These are phyloP conservation scores for Rhodomyrtus psidioides DNA, from an alignment of 441 rosid genomes.

Conservation along the genomic window DNA sequence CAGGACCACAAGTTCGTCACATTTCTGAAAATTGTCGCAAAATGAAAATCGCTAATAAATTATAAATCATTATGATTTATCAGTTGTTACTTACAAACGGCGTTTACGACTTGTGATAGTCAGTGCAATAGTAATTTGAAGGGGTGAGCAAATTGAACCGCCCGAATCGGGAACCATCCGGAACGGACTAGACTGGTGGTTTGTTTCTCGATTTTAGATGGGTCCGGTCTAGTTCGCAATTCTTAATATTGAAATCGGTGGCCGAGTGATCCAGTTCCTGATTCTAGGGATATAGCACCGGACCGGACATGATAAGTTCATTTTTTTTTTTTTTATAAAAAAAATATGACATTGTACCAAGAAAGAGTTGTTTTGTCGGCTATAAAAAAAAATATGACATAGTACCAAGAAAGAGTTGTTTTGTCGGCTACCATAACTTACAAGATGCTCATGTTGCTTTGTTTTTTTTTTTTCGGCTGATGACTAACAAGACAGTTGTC, in stretches of 20 bases:
- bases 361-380: neutral
- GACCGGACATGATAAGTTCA: too few relatives aligned
- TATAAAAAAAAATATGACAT: too few relatives aligned
- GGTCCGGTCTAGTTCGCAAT: too few relatives aligned
- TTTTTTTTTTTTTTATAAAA: too few relatives aligned
- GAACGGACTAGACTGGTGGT: too few relatives aligned
- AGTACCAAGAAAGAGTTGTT: too few relatives aligned
- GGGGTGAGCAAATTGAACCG: too few relatives aligned
- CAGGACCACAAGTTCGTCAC: too few relatives aligned
- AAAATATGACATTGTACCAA: neutral
- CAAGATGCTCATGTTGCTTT: neutral
- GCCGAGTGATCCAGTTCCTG: fast-evolving
- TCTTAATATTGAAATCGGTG: too few relatives aligned
- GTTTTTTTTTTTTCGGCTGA: neutral
- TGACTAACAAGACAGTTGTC: neutral
- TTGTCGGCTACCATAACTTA: neutral
- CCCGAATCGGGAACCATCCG: too few relatives aligned
- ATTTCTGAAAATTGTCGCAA: neutral
- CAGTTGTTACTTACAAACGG: neutral
- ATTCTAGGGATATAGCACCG: too few relatives aligned
- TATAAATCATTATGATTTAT: neutral
- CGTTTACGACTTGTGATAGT: neutral
- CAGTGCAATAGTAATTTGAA: neutral
- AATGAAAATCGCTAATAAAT: neutral
- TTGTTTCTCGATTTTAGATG: fast-evolving